Percentiles rank a stretch among this genome's conserved stretches.
These are phyloP conservation scores for Barnettozyma salicaria DNA, from an alignment of 805 yeast species.

Conservation along the genomic window DNA sequence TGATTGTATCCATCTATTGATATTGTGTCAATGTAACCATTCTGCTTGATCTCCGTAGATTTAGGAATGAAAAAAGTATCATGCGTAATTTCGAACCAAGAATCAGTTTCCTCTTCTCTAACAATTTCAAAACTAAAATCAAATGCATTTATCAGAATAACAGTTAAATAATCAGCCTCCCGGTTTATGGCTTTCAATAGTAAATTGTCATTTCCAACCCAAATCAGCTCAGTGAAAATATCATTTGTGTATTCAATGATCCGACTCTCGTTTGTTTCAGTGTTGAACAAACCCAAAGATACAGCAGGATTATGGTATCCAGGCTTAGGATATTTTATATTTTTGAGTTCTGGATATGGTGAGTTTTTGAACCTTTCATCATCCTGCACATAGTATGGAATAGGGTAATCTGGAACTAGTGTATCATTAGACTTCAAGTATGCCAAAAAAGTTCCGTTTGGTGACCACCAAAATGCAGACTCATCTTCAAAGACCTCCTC, in stretches of 20 bases:
- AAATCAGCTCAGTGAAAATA: slow-evolving; percentile 57
- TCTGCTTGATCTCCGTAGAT: slow-evolving; percentile 37
- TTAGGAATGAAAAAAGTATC: slow-evolving; percentile 54
- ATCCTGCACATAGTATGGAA: slow-evolving; percentile 66
- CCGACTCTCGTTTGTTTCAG: slow-evolving; percentile 27
- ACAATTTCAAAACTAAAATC: slow-evolving; percentile 33
- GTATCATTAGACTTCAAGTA: slow-evolving; percentile 70
- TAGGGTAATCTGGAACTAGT: slow-evolving; percentile 61
- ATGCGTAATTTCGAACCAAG: slow-evolving; percentile 77
- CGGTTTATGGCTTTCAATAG: slow-evolving; percentile 58
- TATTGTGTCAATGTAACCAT: slow-evolving; percentile 80
- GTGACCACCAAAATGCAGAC: slow-evolving; percentile 84
- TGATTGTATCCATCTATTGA: slow-evolving; percentile 62
- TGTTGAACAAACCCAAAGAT: slow-evolving; percentile 42
- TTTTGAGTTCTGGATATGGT: slow-evolving; percentile 54
- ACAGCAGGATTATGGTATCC: slow-evolving; percentile 73
- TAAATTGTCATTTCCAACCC: slow-evolving; percentile 55
- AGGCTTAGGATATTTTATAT: slow-evolving; percentile 78
- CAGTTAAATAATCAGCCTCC: slow-evolving; percentile 57
- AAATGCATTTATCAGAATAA: slow-evolving; percentile 45
- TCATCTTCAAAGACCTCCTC: slow-evolving; percentile 77
- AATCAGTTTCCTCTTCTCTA: slow-evolving; percentile 44
- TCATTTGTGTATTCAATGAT: slow-evolving; percentile 39
- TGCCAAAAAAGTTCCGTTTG: slow-evolving; percentile 57
- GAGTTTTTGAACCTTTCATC: slow-evolving; percentile 28